phyloP scores from a whole-genome alignment of 192 early-diverging fungal genomes.

The Linnemannia hyalina region DNA sequence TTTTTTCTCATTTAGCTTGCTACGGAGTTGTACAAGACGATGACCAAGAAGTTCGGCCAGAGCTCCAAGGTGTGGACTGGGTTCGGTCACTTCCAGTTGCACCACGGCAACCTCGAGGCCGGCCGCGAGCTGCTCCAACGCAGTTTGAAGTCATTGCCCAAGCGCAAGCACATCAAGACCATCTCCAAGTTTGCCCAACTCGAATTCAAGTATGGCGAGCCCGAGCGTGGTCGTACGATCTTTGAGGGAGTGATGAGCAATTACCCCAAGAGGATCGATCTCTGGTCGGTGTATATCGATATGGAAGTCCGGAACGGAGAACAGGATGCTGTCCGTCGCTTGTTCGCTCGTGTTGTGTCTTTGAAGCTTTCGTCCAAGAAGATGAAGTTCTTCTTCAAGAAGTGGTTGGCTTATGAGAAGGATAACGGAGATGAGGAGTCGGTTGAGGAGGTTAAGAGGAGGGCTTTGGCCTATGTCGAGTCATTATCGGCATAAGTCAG shows the following conservation, averaged over 20 bases:
- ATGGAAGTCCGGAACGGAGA: conserved; percentile 92
- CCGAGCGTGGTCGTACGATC: conserved; percentile 97
- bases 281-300: conserved; percentile 98
- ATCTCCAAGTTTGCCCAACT: conserved; percentile 96
- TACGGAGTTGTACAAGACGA: conserved; percentile 78
- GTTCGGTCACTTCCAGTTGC: conserved; percentile 86
- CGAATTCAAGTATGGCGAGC: conserved; percentile 97
- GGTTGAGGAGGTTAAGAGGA: conserved; percentile 89
- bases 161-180: conserved; percentile 95
- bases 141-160: conserved; percentile 86
- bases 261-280: conserved; percentile 93
- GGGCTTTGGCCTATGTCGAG: conserved; percentile 90
- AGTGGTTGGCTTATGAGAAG: conserved; percentile 97
- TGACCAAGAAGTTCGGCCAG: conserved; percentile 88
- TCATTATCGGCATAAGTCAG: conserved; percentile 52
- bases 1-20: conserved; percentile 58
- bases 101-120: conserved; percentile 78
- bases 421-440: conserved; percentile 82
- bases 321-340: conserved; percentile 69
- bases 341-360: conserved; percentile 93
- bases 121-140: conserved; percentile 87
- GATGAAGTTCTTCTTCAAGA: conserved; percentile 99
- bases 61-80: conserved; percentile 93
- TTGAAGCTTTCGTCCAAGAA: conserved; percentile 96
- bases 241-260: conserved; percentile 95